A percentile compares a stretch with the other conserved stretches of the same genome.
Conservation (phyloP, 164 flowering plant genomes). For the Paratinospora sagittata region DNA sequence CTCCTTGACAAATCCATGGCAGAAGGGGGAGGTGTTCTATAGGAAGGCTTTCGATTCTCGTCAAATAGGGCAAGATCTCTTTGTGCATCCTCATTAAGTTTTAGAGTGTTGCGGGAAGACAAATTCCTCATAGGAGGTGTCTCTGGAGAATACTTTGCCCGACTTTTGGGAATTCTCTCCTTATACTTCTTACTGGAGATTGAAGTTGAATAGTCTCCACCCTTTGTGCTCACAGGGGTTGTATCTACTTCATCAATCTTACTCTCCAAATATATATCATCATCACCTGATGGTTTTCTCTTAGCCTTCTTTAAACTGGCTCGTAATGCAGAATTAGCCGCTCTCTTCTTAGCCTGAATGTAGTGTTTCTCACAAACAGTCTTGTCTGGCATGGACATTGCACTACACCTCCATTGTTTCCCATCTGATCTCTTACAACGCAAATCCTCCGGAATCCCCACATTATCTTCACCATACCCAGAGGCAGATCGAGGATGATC, state of each 20-base stretch:
- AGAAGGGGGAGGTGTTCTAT: slow-evolving; percentile 32
- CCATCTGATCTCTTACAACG: slow-evolving; percentile 98
- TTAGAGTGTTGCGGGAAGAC: slow-evolving; percentile 32
- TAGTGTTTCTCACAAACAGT: slow-evolving; percentile 97
- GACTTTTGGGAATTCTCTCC: slow-evolving; percentile 43
- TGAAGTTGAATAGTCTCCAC: slow-evolving; percentile 33
- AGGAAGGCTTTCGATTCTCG: slow-evolving; percentile 44
- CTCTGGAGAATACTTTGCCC: slow-evolving; percentile 50
- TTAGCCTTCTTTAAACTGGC: slow-evolving; percentile 77
- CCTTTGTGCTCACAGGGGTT: slow-evolving; percentile 30
- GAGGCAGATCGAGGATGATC: slow-evolving; percentile 45
- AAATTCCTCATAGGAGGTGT: slow-evolving; percentile 36
- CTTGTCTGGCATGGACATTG: slow-evolving; percentile 95
- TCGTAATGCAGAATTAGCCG: slow-evolving; percentile 84
- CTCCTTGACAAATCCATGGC: slow-evolving; percentile 44
- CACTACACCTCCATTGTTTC: slow-evolving; percentile 97
- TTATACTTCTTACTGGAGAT: slow-evolving; percentile 37
- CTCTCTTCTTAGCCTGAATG: slow-evolving; percentile 92
- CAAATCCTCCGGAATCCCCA: slow-evolving; percentile 85
- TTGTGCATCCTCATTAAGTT: slow-evolving; percentile 33
- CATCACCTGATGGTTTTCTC: slow-evolving; percentile 53
- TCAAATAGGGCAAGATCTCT: slow-evolving; percentile 42
- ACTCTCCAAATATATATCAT: slow-evolving; percentile 55
- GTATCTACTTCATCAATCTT: slow-evolving; percentile 66
- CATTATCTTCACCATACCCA: slow-evolving; percentile 61